Base-by-base conservation (phyloP, 768 basidiomycete species). In the Clitopilus hobsonii region DNA sequence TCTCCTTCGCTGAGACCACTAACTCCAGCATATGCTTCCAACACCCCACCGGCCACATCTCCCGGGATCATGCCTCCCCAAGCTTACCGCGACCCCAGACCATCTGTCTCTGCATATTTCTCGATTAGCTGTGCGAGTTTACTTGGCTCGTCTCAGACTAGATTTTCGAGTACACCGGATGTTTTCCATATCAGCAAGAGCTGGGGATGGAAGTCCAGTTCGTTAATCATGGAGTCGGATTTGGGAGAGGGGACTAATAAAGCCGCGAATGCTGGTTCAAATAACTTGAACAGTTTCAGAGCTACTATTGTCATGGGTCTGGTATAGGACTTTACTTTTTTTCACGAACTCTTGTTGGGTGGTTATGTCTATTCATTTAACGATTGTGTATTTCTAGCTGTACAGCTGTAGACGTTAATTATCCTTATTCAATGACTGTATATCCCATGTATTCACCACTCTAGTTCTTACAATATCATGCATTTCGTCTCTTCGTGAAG, bases 121-220 rank as follows among this genome's bases (percentile, higher is more conserved):
- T 80, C 82, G 23, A 85, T 96, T 54, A 84, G 83, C 55, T 95
- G 94, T 63, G 81, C 89, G 0, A 91, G 85, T 55, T 83, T 86
- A 16, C 86, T 88, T 5, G 93, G 94, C 2, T 83, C 90, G 6
- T 86, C 86, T 26, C 77, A 93, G 64, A 94, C 91, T 52, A 78
- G 85, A 32, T 96, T 96, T 67, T 82, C 86, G 49, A 94, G 91
- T 59, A 81, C 86, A 2, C 94, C 94, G 1, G 94, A 97, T 64
- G 77, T 81, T 41, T 96, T 97, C 65, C 78, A 85, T 25, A 77
- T 93, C 45, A 84, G 85, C 56, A 91, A 94, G 75, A 91, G 89
- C 58, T 96, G 93, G 94, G 94, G 94, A 0, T 95, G 94, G 94
- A 94, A 93, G 72, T 75, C 76, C 13, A 79, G 78, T 56, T 74